Conservation (phyloP, 1,139 yeast species). For the Lodderomyces margitis region DNA sequence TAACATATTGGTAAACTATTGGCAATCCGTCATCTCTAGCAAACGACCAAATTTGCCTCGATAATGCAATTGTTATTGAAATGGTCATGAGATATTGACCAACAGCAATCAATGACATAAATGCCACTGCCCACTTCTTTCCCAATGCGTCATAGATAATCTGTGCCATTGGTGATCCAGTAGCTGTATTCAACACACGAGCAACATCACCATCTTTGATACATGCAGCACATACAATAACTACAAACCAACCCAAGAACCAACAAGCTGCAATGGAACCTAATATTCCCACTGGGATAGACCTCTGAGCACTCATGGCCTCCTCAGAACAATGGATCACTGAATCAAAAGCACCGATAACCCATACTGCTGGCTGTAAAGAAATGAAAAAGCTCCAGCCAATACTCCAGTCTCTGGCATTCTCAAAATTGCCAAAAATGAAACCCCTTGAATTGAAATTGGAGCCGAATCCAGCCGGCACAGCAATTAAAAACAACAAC, state of each 20-base stretch:
- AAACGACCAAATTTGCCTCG: constrained; percentile 38
- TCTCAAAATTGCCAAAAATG: constrained; percentile 57
- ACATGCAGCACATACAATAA: constrained; percentile 55
- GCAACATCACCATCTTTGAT: constrained; percentile 49
- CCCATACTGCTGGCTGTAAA: constrained; percentile 68
- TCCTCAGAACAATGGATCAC: constrained; percentile 76
- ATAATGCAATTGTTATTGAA: constrained; percentile 35
- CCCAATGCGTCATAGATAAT: constrained; percentile 65
- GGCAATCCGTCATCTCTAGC: constrained; percentile 47
- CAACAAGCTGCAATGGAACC: constrained; percentile 55
- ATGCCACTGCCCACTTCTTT: constrained; percentile 65
- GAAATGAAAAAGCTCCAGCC: constrained; percentile 68
- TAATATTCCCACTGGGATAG: constrained; percentile 64
- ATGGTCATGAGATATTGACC: constrained; percentile 68
- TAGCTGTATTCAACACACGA: constrained; percentile 39
- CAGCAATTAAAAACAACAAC: constrained; percentile 59
- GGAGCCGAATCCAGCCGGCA: constrained; percentile 52
- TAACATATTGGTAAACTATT: constrained; percentile 40
- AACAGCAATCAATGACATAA: constrained; percentile 57
- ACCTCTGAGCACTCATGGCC: constrained; percentile 59
- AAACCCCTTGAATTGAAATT: constrained; percentile 33
- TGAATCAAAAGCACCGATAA: constrained; percentile 67
- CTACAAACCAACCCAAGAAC: constrained; percentile 57
- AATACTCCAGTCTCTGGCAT: constrained; percentile 55
- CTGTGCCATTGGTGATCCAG: constrained; percentile 65